Base-by-base conservation (phyloP, 495 filamentous ascomycete genomes). In the Lineolata rhizophorae region DNA sequence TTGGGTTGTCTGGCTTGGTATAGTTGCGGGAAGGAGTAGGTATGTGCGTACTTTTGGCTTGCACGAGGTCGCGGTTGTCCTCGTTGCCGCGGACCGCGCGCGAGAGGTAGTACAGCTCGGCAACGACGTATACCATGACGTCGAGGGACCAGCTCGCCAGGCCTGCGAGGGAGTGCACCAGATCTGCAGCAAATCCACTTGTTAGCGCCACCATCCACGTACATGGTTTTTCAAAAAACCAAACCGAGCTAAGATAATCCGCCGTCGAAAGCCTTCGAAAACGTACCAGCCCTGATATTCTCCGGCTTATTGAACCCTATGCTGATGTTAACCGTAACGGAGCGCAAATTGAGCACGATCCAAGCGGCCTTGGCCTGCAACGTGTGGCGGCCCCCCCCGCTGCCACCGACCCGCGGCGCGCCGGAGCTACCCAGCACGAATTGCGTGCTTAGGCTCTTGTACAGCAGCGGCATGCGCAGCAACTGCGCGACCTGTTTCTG, bases 341-440 rank as follows among this genome's bases (percentile, higher is more conserved):
- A 72, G 22, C 77, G 64, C 20, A 84, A 55, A 45, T 78, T 71
- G 21, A 91, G 53, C 20, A 70, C 67, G 1, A 72, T 53, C 63
- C 70, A 76, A n/a, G 80, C 66, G 30, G 90, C 57, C 42, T 74
- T 77, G 17, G 72, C 72, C 18, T 66, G 48, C 16, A 77, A 58
- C 18, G 51, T 61, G 14, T 75, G 68, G 9, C 62, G 54, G 27
- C 63, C 55, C 13, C 66, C 68, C 26, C 56, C 60, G 45, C 66
- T 79, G 12, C 72, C 72, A 18, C 84, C 53, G 30, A n/a, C n/a
- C n/a, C n/a, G n/a, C n/a, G n/a, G n/a, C n/a, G n/a, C n/a, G n/a
- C n/a, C n/a, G n/a, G n/a, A n/a, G n/a, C n/a, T n/a, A n/a, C 30
- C 30, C 8, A 32, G 10, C 21, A 70, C 65, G 35, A 68, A 71